Base-by-base conservation (phyloP, 1,139 yeast species). In the Pichia inconspicua region DNA sequence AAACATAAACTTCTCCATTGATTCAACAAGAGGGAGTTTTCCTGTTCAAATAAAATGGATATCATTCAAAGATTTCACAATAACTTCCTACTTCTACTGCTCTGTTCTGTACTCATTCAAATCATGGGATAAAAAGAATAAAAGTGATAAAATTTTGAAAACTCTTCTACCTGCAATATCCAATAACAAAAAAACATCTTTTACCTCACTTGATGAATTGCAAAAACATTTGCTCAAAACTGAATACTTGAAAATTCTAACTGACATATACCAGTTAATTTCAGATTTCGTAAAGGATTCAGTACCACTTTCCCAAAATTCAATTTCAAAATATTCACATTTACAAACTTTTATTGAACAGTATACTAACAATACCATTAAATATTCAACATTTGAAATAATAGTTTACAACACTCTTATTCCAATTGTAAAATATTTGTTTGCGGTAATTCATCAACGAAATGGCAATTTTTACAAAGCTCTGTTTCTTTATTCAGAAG, bases 1-100 rank as follows among this genome's bases (percentile, higher is more conserved):
- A 65, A 68, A 67, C 14, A 44, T 6, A n/a, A 41, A 10, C 67
- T 71, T 73, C 51, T 44, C 15, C 57, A 7, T 43, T 40, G 49
- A 41, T 22, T 2, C 19, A 40, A 27, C 39, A 11, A 15, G 15
- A 14, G 14, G 11, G 4, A 11, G 31, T 37, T 40, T 59, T 17
- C 52, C 59, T 2, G 42, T 61, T 22, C 54, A 56, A 14, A 53
- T 69, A 15, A 53, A 56, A 8, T 75, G 80, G 79, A 52, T 75
- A 19, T 65, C 67, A 34, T 61, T 69, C 1, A 69, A 68, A 40
- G 78, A 75, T 49, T 73, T 72, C 55, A 64, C 67, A 3, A 59
- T 72, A 17, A 48, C 68, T 46, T 66, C 72, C 32, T 73, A 72
- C 54, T 66, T 72, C 41, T 55, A 47, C 44, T 44, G 47, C 11